A percentile compares a stretch with the other conserved stretches of the same genome.
Conservation (phyloP, 306 rosid genomes). For the Quercus aquifolioides region DNA sequence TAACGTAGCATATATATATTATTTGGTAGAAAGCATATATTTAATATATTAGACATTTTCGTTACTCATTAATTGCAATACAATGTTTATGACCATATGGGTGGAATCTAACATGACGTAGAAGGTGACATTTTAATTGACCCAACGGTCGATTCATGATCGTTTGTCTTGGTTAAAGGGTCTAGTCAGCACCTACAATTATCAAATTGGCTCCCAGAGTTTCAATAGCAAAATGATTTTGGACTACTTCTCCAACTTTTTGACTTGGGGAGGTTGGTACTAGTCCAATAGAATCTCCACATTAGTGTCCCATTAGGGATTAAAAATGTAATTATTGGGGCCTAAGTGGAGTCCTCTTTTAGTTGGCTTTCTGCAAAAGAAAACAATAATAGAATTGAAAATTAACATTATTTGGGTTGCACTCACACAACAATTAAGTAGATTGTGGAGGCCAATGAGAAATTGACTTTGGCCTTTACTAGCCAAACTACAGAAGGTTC, state of each 20-base stretch:
- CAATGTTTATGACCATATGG: not conserved
- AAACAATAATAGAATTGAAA: not conserved
- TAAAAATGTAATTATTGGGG: conserved; percentile 33
- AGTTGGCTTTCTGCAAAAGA: conserved; percentile 19
- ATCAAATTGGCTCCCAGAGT: conserved; percentile 15
- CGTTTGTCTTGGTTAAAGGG: not conserved
- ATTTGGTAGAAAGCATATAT: no score
- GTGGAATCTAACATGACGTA: conserved; percentile 9
- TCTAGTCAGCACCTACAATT: conserved; percentile 20
- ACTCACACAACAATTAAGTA: conserved; percentile 20
- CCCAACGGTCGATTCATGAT: conserved; percentile 10
- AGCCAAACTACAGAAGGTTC: conserved; percentile 14
- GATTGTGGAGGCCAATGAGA: conserved; percentile 26
- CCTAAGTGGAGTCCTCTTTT: conserved; percentile 28
- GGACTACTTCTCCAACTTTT: conserved; percentile 4
- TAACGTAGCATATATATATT: no score
- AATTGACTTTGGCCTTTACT: conserved; percentile 3
- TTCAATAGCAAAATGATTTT: conserved; percentile 16
- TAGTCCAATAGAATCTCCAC: conserved; percentile 17
- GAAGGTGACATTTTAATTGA: conserved; percentile 2
- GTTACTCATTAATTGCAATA: no score
- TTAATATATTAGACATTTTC: no score
- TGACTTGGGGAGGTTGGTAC: conserved; percentile 46
- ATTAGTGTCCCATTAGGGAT: conserved; percentile 16
- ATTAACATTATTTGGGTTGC: conserved; percentile 29